These are phyloP conservation scores for Chrysanthemum seticuspe DNA, from an alignment of 129 eudicot species.

Conservation along the genomic window DNA sequence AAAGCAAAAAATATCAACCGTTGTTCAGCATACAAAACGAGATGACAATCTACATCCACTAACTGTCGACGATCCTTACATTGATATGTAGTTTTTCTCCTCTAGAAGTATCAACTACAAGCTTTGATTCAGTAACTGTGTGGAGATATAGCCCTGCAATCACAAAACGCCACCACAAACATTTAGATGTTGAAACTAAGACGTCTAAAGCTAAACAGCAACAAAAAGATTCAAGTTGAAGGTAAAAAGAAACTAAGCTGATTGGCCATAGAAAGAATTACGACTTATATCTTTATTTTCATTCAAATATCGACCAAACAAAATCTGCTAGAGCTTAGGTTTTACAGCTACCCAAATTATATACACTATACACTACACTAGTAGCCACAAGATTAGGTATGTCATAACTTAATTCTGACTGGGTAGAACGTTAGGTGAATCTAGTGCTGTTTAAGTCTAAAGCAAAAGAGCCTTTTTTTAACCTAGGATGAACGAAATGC, in stretches of 20 bases:
- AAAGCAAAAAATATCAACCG: slow-evolving; percentile 15
- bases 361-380: no score
- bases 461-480: no score
- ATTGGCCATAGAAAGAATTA: no score
- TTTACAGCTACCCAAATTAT: no score
- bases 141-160: slow-evolving; percentile 83
- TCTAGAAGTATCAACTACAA: slow-evolving; percentile 94
- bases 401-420: no score
- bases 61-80: slow-evolving; percentile 40
- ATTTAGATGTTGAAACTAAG: not conserved
- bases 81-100: slow-evolving; percentile 89
- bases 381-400: no score
- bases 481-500: no score
- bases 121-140: slow-evolving; percentile 83
- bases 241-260: not conserved
- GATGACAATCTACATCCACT: not conserved
- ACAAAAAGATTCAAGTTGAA: not conserved
- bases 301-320: no score
- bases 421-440: no score
- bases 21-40: not conserved
- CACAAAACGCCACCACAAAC: slow-evolving; percentile 14
- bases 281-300: no score
- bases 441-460: no score
- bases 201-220: not conserved
- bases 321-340: no score